Evolutionary conservation across 257 asterid genomes (phyloP).

Genomic region (Solanum clarkiae): DNA sequence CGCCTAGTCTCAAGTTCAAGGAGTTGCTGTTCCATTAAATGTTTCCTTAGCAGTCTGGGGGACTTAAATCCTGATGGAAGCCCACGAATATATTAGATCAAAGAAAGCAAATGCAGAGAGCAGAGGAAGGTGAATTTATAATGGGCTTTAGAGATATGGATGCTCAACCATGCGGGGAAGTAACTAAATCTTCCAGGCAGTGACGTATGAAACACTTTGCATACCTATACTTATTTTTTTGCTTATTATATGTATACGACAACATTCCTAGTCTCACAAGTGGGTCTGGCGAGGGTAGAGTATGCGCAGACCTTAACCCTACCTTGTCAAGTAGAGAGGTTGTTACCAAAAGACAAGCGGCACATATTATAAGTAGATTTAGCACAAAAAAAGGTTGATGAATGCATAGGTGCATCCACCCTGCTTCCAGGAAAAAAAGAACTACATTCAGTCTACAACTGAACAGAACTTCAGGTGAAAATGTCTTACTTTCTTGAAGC

Average conservation of each 20-base stretch:
- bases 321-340: not conserved
- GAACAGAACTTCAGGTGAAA: not conserved
- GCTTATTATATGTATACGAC: not conserved
- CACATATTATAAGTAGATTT: not conserved
- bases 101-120: not conserved
- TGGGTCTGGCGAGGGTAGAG: not conserved
- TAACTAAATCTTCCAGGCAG: not conserved
- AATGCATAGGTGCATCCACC: not conserved
- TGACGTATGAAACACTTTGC: too few relatives aligned
- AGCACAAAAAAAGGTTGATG: not conserved
- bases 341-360: not conserved
- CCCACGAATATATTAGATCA: not conserved
- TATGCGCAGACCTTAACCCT: not conserved
- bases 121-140: not conserved
- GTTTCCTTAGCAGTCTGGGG: constrained; percentile 32
- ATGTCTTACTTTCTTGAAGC: constrained; percentile 39
- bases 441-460: not conserved
- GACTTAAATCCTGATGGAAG: constrained; percentile 40
- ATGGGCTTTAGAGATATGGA: not conserved
- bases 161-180: not conserved
- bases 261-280: too few relatives aligned
- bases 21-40: constrained; percentile 36
- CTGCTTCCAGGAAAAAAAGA: not conserved
- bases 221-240: not conserved
- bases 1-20: constrained; percentile 48